Percentiles rank a stretch among this genome's conserved stretches.
These are phyloP conservation scores for Lactarius deliciosus DNA, from an alignment of 768 basidiomycete species.

Conservation along the genomic window DNA sequence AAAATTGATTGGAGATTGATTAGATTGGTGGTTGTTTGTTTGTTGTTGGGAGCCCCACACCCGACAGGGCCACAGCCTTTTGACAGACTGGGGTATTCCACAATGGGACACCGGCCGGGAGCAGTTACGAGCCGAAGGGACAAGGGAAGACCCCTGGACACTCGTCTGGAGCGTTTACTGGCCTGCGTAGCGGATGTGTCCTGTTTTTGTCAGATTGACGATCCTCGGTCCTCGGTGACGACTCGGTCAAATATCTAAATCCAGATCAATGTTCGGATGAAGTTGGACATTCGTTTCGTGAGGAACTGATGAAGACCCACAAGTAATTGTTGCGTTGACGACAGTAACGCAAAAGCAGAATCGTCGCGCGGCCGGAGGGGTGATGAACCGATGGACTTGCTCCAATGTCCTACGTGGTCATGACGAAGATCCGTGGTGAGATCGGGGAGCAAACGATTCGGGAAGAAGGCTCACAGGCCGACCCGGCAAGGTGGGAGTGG, in stretches of 20 bases:
- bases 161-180: constrained; percentile 4
- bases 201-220: constrained; percentile 10
- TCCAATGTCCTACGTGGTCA: background rate
- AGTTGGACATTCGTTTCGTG: background rate
- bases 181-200: constrained; percentile 10
- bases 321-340: background rate
- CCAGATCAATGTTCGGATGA: background rate
- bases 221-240: constrained; percentile 16
- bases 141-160: constrained; percentile 20
- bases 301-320: background rate
- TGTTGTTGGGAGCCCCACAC: constrained; percentile 17
- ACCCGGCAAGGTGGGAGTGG: background rate
- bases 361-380: background rate
- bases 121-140: constrained; percentile 11
- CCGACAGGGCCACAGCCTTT: background rate
- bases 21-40: background rate
- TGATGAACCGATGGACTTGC: background rate
- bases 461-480: constrained; percentile 1
- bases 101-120: constrained; percentile 10
- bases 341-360: background rate
- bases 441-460: constrained; percentile 21
- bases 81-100: background rate
- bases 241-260: constrained; percentile 5
- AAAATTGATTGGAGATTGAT: constrained; percentile 12
- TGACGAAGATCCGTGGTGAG: constrained; percentile 16